Evolutionary conservation across 2,329 filamentous ascomycete genomes (phyloP).

Genomic region (Dactylonectria estremocensis): DNA sequence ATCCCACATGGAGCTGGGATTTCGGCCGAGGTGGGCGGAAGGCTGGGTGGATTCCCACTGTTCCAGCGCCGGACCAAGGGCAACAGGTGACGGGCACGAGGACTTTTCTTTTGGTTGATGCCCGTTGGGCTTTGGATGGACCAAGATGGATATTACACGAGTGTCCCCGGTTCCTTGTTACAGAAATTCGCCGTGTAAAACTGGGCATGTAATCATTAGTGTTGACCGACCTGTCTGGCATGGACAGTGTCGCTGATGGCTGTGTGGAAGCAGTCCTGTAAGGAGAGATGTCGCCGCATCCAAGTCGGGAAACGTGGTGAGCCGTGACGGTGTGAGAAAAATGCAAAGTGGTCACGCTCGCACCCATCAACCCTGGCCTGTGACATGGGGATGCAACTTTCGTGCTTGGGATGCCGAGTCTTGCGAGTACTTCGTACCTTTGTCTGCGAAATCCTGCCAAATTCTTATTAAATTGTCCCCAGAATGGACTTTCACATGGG

Average conservation of each 20-base stretch:
- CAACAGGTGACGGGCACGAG: not conserved
- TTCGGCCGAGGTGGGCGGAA: constrained; percentile 29
- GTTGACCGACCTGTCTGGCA: no score
- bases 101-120: no score
- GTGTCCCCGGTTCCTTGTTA: not conserved
- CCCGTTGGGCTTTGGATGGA: no score
- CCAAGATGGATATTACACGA: no score
- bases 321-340: not conserved
- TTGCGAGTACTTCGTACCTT: no score
- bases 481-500: constrained; percentile 19
- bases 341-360: constrained; percentile 22
- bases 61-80: constrained; percentile 29
- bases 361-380: constrained; percentile 13
- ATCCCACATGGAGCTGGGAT: constrained; percentile 16
- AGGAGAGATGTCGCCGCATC: no score
- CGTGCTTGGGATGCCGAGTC: constrained; percentile 18
- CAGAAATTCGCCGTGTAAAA: constrained; percentile 3
- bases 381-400: constrained; percentile 23
- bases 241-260: no score
- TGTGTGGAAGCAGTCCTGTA: no score
- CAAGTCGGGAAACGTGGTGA: not conserved
- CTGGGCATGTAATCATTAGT: no score
- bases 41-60: constrained; percentile 12
- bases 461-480: not conserved
- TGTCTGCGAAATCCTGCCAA: no score